Base-by-base conservation (phyloP, 108 stramenopile genomes). In the Nannochloropsis salina region DNA sequence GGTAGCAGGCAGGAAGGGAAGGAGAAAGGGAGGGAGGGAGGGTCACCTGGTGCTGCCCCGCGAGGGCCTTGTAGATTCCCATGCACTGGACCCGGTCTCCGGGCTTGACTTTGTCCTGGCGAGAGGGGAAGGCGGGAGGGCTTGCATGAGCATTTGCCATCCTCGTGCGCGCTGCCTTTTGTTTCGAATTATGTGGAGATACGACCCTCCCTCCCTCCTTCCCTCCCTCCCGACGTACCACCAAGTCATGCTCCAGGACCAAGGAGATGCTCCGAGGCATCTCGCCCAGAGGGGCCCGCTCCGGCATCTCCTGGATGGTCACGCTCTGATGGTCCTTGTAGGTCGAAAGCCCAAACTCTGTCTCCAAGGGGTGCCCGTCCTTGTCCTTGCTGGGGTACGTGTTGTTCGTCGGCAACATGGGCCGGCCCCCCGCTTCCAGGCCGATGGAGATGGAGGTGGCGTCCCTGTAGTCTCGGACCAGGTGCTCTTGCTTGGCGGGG, bases 321-420 rank as follows among this genome's bases (percentile, higher is more conserved):
- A 99, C 91, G 8, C 95, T 95, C 92, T 98, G 98, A 89, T 97
- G 95, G 86, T 99, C 97, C 86, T 98, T 97, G 93, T 93, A 99
- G 47, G 86, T 88, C n/a, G 93, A 93, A 1, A 97, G 92, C 1
- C 99, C 99, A 84, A 94, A 97, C 88, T 99, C 99, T 2, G 96
- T 97, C 88, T 99, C 98, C 80, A 99, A 88, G 0, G 93, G 88
- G 81, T 97, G 94, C 8, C 95, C 95, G 10, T 98, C 94, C 31
- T 90, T 91, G 84, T 99, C 97, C 84, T 93, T 93, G 41, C 94
- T 96, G 41, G 99, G 98, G 84, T 96, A 96, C 22, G 94, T 92
- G 2, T 93, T 90, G 18, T 93, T 92, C 41, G 97, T 98, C 43
- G 91, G 91, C 42, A 91, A 83, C 45, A 84, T 88, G 45, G 44